phyloP scores from a whole-genome alignment of 2,329 filamentous ascomycete genomes.

The Chrysosporium queenslandicum region DNA sequence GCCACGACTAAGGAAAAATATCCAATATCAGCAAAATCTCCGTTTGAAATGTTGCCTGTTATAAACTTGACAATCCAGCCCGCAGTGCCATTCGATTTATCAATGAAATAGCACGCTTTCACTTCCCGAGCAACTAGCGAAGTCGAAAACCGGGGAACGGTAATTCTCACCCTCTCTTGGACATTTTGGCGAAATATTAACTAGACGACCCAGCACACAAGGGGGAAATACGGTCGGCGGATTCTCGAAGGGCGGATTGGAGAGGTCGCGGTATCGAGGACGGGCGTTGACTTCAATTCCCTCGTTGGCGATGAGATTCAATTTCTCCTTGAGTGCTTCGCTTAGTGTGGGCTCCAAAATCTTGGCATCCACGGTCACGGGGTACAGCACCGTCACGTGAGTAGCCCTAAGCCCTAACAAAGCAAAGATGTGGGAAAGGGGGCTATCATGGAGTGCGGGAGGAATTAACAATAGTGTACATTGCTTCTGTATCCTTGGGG shows the following conservation, averaged over 20 bases:
- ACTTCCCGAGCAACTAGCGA: not conserved
- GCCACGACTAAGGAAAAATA: constrained; percentile 46
- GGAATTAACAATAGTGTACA: not conserved
- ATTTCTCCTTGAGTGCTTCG: constrained; percentile 26
- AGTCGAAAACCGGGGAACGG: constrained; percentile 8
- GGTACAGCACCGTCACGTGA: constrained; percentile 9
- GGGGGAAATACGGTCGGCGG: constrained; percentile 10
- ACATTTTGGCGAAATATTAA: constrained; percentile 40
- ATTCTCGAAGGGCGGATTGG: not conserved
- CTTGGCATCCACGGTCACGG: constrained; percentile 28
- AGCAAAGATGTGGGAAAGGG: too few relatives aligned
- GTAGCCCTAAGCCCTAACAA: constrained; percentile 33
- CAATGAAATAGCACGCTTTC: too few relatives aligned
- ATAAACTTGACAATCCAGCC: too few relatives aligned
- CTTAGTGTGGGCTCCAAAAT: constrained; percentile 38
- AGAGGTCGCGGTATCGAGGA: constrained; percentile 19
- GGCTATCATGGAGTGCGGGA: not conserved
- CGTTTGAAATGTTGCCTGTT: too few relatives aligned
- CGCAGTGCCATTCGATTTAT: too few relatives aligned
- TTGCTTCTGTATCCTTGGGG: not conserved
- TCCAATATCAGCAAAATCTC: constrained; percentile 7
- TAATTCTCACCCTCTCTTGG: constrained; percentile 41
- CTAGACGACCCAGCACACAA: constrained; percentile 27
- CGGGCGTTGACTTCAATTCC: constrained; percentile 19
- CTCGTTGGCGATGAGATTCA: constrained; percentile 21